Base-by-base conservation (phyloP, 2,329 filamentous ascomycete species). In the Diplodia scrobiculata region DNA sequence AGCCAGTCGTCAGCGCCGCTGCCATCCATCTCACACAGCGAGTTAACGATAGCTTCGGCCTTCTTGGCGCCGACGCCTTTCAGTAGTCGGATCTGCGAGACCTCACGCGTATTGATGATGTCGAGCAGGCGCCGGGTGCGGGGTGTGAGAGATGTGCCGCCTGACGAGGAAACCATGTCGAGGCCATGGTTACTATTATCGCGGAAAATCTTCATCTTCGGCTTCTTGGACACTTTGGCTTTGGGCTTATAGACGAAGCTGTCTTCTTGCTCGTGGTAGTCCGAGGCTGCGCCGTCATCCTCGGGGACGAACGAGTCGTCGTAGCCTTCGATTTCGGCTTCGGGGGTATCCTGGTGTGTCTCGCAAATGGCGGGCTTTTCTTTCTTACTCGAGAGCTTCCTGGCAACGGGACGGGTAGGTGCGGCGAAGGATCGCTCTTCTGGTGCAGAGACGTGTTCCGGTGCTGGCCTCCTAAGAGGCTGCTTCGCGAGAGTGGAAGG, bases 61-160 rank as follows among this genome's bases (percentile, higher is more conserved):
- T 88, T 90, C 79, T 91, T 92, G 1, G 86, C 82, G 0, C 90
- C 90, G 11, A 92, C 87, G 1, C 90, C 90, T 47, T 87, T 86
- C 1, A 92, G 81, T 2, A 85, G 79, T 71, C 84, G 85, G 76
- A 92, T 92, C 73, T 85, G 81, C 14, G 79, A 79, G 19, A 89
- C 77, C 68, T 92, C 87, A 58, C 88, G 84, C 21, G 88, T 91
- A 79, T 92, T 92, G 77, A 92, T 85, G 71, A 92, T 89, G 54
- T 85, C 81, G 2, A 92, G 82, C 2, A 92, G 78, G 67, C 85
- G 84, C 68, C 82, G 82, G 6, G 88, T 88, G 3, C 86, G 82
- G 1, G 87, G 87, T 1, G 53, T 47, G 17, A 25, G 27, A n/a
- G 9, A 11, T 11, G 59, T 51, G 38, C 36, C 41, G 27, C 25